These are phyloP conservation scores for Teunomyces tritomae DNA, from an alignment of 805 yeast genomes.

Conservation along the genomic window DNA sequence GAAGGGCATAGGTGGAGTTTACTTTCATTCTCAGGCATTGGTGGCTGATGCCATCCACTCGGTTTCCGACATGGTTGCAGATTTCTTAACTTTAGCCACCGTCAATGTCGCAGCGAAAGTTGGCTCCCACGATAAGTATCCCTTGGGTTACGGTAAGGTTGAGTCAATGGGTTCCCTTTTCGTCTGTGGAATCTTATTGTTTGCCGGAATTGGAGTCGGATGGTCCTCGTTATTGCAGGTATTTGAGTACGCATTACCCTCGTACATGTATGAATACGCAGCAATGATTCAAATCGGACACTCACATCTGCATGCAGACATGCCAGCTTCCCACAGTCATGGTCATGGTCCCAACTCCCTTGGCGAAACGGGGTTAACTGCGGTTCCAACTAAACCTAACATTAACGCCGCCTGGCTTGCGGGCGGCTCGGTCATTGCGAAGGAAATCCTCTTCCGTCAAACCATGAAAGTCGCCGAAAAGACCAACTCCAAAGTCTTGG, in stretches of 20 bases:
- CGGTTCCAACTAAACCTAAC: slow-evolving; percentile 35
- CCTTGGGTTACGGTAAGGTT: slow-evolving; percentile 88
- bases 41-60: slow-evolving; percentile 96
- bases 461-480: slow-evolving; percentile 77
- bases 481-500: slow-evolving; percentile 81
- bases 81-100: slow-evolving; percentile 83
- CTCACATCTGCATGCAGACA: slow-evolving; percentile 39
- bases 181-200: slow-evolving; percentile 76
- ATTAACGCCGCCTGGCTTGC: slow-evolving; percentile 98
- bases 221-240: slow-evolving; percentile 75
- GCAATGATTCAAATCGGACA: slow-evolving; percentile 48
- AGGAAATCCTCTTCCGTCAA: slow-evolving; percentile 83
- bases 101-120: slow-evolving; percentile 68
- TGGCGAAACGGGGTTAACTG: neutral
- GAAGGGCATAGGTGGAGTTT: slow-evolving; percentile 85
- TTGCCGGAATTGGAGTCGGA: slow-evolving; percentile 90
- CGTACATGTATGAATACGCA: slow-evolving; percentile 53
- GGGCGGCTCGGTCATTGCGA: slow-evolving; percentile 77
- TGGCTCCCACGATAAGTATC: slow-evolving; percentile 61
- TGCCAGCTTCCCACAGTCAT: slow-evolving; percentile 26
- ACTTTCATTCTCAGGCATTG: slow-evolving; percentile 91
- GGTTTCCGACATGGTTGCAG: slow-evolving; percentile 84
- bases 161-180: slow-evolving; percentile 90
- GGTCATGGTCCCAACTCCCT: neutral
- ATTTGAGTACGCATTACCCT: slow-evolving; percentile 66